A percentile compares a stretch with the other conserved stretches of the same genome.
Conservation (phyloP, 306 rosid genomes). For the Ziziphus jujuba region DNA sequence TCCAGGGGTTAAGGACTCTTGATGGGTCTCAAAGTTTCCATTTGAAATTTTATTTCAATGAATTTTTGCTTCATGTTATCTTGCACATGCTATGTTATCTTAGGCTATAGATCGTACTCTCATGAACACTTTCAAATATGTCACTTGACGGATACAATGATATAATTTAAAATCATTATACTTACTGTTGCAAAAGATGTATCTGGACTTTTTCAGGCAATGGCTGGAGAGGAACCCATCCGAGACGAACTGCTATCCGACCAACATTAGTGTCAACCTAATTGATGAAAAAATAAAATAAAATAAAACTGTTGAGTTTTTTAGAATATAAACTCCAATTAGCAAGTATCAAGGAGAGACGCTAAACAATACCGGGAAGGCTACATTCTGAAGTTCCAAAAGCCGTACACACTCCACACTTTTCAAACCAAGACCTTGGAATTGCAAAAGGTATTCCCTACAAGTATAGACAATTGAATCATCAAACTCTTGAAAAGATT, state of each 20-base stretch:
- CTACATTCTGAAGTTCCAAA: slow-evolving; percentile 52
- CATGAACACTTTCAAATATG: no score
- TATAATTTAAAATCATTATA: no score
- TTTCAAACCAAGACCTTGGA: slow-evolving; percentile 68
- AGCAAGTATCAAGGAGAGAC: background rate
- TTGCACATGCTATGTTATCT: no score
- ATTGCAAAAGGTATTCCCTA: slow-evolving; percentile 54
- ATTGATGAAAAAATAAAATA: background rate
- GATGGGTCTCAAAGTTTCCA: no score
- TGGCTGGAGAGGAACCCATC: slow-evolving; percentile 84
- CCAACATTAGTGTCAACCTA: slow-evolving; percentile 87
- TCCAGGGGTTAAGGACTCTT: no score
- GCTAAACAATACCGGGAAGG: slow-evolving; percentile 61
- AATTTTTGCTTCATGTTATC: no score
- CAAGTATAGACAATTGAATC: background rate
- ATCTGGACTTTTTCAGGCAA: slow-evolving; percentile 55
- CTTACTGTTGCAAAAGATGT: slow-evolving; percentile 60
- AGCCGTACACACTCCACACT: slow-evolving; percentile 82
- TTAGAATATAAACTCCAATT: background rate
- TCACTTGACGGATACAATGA: no score
- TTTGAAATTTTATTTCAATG: no score
- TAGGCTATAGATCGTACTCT: no score
- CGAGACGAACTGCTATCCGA: slow-evolving; percentile 71
- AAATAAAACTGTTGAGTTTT: background rate
- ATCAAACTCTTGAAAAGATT: slow-evolving; percentile 1